Base-by-base conservation (phyloP, 306 rosid genomes). In the Pyrus betulifolia region DNA sequence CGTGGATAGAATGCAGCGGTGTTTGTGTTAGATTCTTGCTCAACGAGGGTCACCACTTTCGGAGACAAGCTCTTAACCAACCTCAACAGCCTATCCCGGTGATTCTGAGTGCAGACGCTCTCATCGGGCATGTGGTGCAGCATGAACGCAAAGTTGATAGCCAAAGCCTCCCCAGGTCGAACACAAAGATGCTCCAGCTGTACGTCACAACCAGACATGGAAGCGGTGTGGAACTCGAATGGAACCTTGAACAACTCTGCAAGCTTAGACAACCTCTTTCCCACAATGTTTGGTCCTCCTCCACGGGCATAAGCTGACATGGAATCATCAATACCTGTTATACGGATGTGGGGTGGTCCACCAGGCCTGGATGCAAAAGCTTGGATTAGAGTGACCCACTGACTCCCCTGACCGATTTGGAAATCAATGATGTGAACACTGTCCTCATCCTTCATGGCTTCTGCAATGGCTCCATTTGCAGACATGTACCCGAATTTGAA, bases 331-430 rank as follows among this genome's bases (percentile, higher is more conserved):
- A 95, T 88, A 25, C 97, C 98, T 9, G 99, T 96, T n/a, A 96
- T 92, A 15, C 93, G 90, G 71, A 96, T 96, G 69, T 88, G 97
- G 17, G 99, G 99, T 2, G 99, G 99, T 22, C 99, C 97, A 38
- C 98, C 96, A n/a, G 99, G 97, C 81, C 98, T 84, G 69, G 97
- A 90, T 61, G 99, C 97, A 81, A 96, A 96, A 78, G 99, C 99
- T 74, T 89, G 98, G 78, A 96, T 96, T 72, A 96, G 82, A 68
- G 98, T 91, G 78, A 90, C 69, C 99, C 99, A 96, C 51, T 96
- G 99, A 78, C 97, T 88, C 72, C 99, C 99, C 81, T 92, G 97
- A 75, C 87, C 86, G 42, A 96, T 88, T 78, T 89, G 98, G 88
- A 96, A 96, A 86, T 96, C 99, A 67, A 96, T 88, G 63, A 96